Base-by-base conservation (phyloP, 73 alveolate species). In the Diophrys appendiculata region DNA sequence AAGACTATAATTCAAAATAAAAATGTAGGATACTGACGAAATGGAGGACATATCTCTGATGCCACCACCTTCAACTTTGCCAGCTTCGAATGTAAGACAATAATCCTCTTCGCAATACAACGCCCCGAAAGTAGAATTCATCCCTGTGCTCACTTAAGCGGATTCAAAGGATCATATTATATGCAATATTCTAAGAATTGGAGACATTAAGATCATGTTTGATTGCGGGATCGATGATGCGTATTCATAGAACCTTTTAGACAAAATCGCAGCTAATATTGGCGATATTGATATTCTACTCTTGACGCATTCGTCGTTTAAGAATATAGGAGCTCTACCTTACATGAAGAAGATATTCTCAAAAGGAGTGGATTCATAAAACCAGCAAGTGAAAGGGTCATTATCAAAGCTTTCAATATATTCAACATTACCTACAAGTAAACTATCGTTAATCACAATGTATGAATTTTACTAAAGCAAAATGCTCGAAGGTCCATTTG, bases 361-460 rank as follows among this genome's bases (percentile, higher is more conserved):
- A 13, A 52, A 52, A n/a, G n/a, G n/a, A n/a, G n/a, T n/a, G n/a
- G n/a, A n/a, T n/a, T n/a, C n/a, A n/a, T n/a, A n/a, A n/a, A n/a
- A n/a, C n/a, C n/a, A n/a, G n/a, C n/a, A n/a, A n/a, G n/a, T n/a
- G n/a, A n/a, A n/a, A n/a, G n/a, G n/a, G n/a, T n/a, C n/a, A n/a
- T n/a, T n/a, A n/a, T n/a, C n/a, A n/a, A 13, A 52, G 65, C 24
- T 52, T 52, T 52, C 65, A 22, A 52, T 52, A 52, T 52, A 52
- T 52, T 11, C 65, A 13, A 60, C 71, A 3, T 60, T 60, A 3
- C 71, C 71, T 3, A 31, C 25, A 3, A 60, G 33, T 31, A 60
- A 60, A 23, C 71, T 60, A 3, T 27, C 33, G 18, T 31, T 60
- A 2, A 60, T 60, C 71, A 60, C 71, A 27, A 60, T 60, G 71